Evolutionary conservation across 257 asterid species (phyloP).

Genomic region (Plantago elongata): DNA sequence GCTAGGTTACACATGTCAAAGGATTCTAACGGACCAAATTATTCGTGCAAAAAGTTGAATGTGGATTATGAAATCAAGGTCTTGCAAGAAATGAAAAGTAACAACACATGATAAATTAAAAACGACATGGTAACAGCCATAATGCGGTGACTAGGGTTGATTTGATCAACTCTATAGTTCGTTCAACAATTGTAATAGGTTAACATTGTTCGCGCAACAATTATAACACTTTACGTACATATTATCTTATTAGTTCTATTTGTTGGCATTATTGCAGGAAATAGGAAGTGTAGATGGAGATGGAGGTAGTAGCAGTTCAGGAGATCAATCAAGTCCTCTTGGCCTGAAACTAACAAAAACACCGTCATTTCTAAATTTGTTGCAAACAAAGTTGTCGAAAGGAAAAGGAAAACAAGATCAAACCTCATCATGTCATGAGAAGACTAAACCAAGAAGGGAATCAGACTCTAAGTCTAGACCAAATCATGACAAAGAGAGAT

Average conservation of each 20-base stretch:
- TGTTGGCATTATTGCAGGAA: constrained; percentile 19
- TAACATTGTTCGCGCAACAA: too few relatives aligned
- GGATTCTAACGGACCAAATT: too few relatives aligned
- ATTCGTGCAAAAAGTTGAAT: too few relatives aligned
- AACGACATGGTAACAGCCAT: too few relatives aligned
- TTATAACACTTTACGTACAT: too few relatives aligned
- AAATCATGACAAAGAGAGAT: constrained; percentile 26
- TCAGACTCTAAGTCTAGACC: background rate
- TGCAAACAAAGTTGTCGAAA: constrained; percentile 20
- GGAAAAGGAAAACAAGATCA: constrained; percentile 13
- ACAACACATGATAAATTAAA: too few relatives aligned
- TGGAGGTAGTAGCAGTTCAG: constrained; percentile 6
- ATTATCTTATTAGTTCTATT: background rate
- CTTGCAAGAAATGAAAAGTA: too few relatives aligned
- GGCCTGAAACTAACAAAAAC: constrained; percentile 45
- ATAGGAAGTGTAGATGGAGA: constrained; percentile 10
- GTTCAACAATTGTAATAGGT: too few relatives aligned
- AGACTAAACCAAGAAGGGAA: background rate
- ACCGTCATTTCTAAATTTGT: constrained; percentile 37
- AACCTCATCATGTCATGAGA: background rate
- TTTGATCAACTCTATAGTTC: too few relatives aligned
- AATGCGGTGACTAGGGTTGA: too few relatives aligned
- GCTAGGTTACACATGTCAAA: too few relatives aligned
- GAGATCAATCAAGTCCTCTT: constrained; percentile 26
- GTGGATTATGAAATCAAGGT: too few relatives aligned